These are phyloP conservation scores for Nemania sp. DNA, from an alignment of 2,329 filamentous ascomycete genomes.

Conservation along the genomic window DNA sequence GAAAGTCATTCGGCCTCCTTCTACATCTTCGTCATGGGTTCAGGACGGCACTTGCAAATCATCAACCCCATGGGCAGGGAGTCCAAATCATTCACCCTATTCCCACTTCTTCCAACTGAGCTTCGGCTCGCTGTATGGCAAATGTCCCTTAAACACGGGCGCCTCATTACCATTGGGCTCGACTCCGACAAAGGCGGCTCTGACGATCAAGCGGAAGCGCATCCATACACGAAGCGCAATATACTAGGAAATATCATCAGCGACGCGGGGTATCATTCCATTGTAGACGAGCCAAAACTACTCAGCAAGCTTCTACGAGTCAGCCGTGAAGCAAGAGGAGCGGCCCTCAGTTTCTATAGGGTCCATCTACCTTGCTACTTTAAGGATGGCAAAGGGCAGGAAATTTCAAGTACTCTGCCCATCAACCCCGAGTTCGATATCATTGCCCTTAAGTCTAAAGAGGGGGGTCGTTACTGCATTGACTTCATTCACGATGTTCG, in stretches of 20 bases:
- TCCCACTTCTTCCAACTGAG: conserved; percentile 11
- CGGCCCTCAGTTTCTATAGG: conserved; percentile 4
- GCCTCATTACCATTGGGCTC: conserved; percentile 8
- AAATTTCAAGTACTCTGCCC: background rate
- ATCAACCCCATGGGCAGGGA: conserved; percentile 3
- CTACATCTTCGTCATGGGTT: background rate
- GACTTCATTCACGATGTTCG: conserved; percentile 10
- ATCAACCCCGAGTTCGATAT: conserved; percentile 22
- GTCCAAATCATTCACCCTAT: background rate
- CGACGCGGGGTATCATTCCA: background rate
- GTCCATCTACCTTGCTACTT: conserved; percentile 4
- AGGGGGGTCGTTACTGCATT: background rate
- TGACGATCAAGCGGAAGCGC: background rate
- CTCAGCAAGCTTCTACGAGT: conserved; percentile 15
- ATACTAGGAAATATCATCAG: background rate
- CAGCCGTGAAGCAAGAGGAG: conserved; percentile 11
- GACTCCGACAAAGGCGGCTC: background rate
- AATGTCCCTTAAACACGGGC: conserved; percentile 11
- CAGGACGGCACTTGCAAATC: conserved; percentile 14
- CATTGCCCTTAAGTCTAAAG: background rate
- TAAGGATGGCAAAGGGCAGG: background rate
- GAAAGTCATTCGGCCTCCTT: background rate
- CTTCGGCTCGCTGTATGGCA: conserved; percentile 16
- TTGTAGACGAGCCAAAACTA: background rate
- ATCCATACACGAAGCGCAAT: background rate